A percentile compares a stretch with the other conserved stretches of the same genome.
Evolutionary conservation across 139 green algal species (phyloP).

Genomic region (Penium margaritaceum): DNA sequence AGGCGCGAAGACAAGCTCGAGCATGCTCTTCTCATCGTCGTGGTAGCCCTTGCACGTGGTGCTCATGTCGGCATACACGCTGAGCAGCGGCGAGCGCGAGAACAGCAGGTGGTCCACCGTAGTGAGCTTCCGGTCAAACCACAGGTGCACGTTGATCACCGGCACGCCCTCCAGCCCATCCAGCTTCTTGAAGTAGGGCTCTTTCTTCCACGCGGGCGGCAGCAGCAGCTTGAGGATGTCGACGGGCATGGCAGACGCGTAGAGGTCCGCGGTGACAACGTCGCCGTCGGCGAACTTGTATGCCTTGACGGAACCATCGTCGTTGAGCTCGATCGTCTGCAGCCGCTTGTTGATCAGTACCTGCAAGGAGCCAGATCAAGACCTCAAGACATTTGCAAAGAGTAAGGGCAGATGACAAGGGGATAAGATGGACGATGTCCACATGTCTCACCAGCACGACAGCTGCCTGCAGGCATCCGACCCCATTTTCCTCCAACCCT

Average conservation of each 20-base stretch:
- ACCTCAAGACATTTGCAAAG: too few species aligned
- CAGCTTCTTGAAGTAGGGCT: slow-evolving; percentile 80
- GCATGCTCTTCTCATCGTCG: slow-evolving; percentile 72
- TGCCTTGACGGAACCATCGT: slow-evolving; percentile 68
- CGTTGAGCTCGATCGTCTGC: slow-evolving; percentile 61
- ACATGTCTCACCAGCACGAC: too few species aligned
- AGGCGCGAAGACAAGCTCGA: slow-evolving; percentile 98
- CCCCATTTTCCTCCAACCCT: too few species aligned
- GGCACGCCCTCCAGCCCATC: slow-evolving; percentile 87
- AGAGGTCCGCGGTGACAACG: slow-evolving; percentile 74
- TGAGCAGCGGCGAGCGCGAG: slow-evolving; percentile 82
- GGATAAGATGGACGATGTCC: too few species aligned
- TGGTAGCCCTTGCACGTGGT: slow-evolving; percentile 73
- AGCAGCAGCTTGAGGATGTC: slow-evolving; percentile 91
- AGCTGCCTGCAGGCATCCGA: too few species aligned
- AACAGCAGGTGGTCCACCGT: slow-evolving; percentile 98
- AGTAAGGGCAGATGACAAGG: too few species aligned
- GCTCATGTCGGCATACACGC: slow-evolving; percentile 95
- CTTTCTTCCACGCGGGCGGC: slow-evolving; percentile 70
- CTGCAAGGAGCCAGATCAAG: too few species aligned
- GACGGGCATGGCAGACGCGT: slow-evolving; percentile 91
- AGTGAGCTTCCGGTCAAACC: slow-evolving; percentile 93
- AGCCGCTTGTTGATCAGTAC: slow-evolving; percentile 44
- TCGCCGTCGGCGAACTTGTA: slow-evolving; percentile 67
- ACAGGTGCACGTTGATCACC: slow-evolving; percentile 99